Conservation (phyloP, 116 monocot species). For the Phalaenopsis hybrid region DNA sequence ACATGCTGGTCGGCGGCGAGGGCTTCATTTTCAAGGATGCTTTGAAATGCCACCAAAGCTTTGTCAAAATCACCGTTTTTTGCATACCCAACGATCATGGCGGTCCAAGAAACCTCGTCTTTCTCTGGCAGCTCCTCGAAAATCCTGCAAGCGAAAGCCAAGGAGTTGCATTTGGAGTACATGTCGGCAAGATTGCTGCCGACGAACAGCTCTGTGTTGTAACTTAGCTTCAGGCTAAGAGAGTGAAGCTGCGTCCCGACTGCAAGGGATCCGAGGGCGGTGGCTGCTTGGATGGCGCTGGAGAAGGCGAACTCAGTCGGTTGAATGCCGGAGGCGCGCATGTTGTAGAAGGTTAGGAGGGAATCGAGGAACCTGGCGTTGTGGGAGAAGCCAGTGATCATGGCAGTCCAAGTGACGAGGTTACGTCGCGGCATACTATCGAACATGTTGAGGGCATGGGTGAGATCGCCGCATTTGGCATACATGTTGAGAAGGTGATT, state of each 20-base stretch:
- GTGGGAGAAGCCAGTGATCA: conserved; percentile 36
- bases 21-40: too few relatives aligned
- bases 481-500: conserved; percentile 56
- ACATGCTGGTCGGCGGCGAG: too few relatives aligned
- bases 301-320: conserved; percentile 51
- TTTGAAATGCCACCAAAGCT: too few relatives aligned
- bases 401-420: conserved; percentile 37
- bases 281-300: conserved; percentile 27
- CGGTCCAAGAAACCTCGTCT: conserved; percentile 45
- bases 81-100: too few relatives aligned
- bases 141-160: conserved; percentile 18
- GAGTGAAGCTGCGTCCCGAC: conserved; percentile 35
- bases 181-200: conserved; percentile 50
- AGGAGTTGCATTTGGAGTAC: conserved; percentile 39
- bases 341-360: conserved; percentile 22
- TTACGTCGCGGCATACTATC: conserved; percentile 35
- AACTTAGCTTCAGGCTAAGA: conserved; percentile 28
- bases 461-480: conserved; percentile 29
- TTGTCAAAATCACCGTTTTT: too few relatives aligned
- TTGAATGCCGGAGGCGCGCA: conserved; percentile 15
- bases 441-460: conserved; percentile 22
- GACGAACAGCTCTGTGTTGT: conserved; percentile 38
- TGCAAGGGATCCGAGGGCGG: not conserved
- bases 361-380: conserved; percentile 17
- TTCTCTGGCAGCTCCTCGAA: conserved; percentile 41